Evolutionary conservation across 1,284 basidiomycete genomes (phyloP), one percentile per base, ranked within the genome.

Genomic region (Lignosus rhinocerotis): DNA sequence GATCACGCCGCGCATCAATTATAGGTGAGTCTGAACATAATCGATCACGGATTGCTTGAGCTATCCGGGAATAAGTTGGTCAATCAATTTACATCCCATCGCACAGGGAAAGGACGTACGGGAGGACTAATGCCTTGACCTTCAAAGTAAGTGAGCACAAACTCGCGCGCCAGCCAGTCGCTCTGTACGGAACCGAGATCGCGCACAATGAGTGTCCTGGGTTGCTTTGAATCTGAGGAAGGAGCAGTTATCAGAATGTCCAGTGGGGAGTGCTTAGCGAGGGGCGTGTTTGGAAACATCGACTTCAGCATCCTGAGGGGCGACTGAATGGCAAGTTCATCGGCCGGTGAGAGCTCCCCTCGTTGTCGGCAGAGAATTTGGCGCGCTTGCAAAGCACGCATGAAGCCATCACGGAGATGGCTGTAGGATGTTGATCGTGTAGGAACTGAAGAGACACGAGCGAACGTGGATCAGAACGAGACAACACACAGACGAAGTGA

Each of bases 371-470:
- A 82, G 9, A 81, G 70, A 39, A 81, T 78, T 62, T 93, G 76
- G 11, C 92, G 86, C 0, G 78, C 77, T 63, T 87, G 84, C 34
- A 96, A 72, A 7, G 93, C 82, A 36, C 94, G 85, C 69, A 92
- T 79, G 67, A 95, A 94, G 1, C 90, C 94, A 68, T 96, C 93
- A 21, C 94, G 83, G 17, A 96, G 77, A 68, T 96, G 94, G 17
- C 83, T 81, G 69, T 88, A 93, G 7, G 88, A 90, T 0, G 93
- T 96, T 33, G 80, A 81, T 14, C 93, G 84, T 0, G 90, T 90
- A 1, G 93, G 93, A 14, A 94, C 93, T 93, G 53, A 9, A 39
- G 7, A 49, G 7, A 39, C 12, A n/a, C 36, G 3, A 11, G 5
- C 11, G 12, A 5, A 4, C 16, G n/a, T 60, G 4, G 45, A 25